Percentiles rank a stretch among this genome's conserved stretches.
Conservation (phyloP, 306 rosid species). For the Trichosanthes cucumerina region DNA sequence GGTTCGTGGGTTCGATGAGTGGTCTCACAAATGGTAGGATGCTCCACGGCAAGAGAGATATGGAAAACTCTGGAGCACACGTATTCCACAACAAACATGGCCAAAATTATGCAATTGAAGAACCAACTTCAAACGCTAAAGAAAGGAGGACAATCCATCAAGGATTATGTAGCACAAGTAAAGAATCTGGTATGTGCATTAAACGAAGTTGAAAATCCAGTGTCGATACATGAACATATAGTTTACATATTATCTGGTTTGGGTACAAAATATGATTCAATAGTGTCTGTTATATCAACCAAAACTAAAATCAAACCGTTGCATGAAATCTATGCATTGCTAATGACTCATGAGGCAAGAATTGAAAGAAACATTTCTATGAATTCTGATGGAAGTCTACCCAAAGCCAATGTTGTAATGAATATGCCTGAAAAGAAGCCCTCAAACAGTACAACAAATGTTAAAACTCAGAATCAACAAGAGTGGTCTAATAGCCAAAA, state of each 20-base stretch:
- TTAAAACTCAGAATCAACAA: no score
- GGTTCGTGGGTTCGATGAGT: background rate
- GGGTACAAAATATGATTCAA: background rate
- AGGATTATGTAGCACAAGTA: background rate
- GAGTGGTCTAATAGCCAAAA: no score
- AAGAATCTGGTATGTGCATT: background rate
- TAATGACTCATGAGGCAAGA: background rate
- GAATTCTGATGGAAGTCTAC: no score
- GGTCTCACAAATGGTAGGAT: background rate
- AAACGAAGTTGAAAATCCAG: background rate
- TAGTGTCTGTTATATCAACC: background rate
- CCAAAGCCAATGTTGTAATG: no score
- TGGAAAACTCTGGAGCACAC: background rate
- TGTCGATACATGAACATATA: background rate
- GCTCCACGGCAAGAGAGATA: background rate
- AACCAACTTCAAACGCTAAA: no score
- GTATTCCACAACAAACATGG: background rate
- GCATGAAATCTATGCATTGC: background rate
- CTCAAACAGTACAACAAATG: no score
- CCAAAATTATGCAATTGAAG: background rate
- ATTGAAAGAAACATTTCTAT: no score
- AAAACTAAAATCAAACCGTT: no score
- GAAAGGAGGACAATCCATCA: no score
- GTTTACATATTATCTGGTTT: background rate
- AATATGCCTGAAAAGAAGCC: no score